Evolutionary conservation across 768 basidiomycete genomes (phyloP).

Genomic region (Lactarius pseudohatsudake): DNA sequence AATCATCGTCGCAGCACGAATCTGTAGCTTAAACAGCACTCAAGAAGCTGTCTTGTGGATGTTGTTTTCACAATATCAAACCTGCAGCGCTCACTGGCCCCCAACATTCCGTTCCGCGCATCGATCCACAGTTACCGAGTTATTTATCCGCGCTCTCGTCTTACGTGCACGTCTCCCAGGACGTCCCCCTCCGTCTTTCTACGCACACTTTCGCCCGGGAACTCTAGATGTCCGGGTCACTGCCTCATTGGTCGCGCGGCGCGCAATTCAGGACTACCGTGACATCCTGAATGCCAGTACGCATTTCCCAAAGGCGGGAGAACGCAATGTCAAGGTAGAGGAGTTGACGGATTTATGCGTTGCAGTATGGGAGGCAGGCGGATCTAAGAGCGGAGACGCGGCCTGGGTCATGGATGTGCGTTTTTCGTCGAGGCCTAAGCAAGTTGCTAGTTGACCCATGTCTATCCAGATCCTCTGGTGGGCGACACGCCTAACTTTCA

Average conservation of each 20-base stretch:
- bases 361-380: slow-evolving; percentile 76
- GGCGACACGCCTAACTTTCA: slow-evolving; percentile 92
- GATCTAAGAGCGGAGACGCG: slow-evolving; percentile 58
- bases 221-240: slow-evolving; percentile 30
- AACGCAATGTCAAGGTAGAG: slow-evolving; percentile 74
- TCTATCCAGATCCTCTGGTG: slow-evolving; percentile 77
- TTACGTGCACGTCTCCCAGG: slow-evolving; percentile 39
- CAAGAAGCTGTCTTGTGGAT: slow-evolving; percentile 55
- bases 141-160: slow-evolving; percentile 75
- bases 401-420: slow-evolving; percentile 83
- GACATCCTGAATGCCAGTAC: slow-evolving; percentile 67
- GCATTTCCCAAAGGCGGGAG: slow-evolving; percentile 77
- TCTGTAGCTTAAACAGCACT: slow-evolving; percentile 38
- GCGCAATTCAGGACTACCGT: slow-evolving; percentile 70
- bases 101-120: slow-evolving; percentile 74
- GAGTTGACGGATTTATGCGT: slow-evolving; percentile 82
- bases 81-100: slow-evolving; percentile 72
- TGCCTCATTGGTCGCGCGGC: slow-evolving; percentile 63
- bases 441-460: neutral
- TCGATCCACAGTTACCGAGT: slow-evolving; percentile 62
- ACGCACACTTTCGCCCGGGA: slow-evolving; percentile 15
- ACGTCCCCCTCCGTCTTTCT: slow-evolving; percentile 8
- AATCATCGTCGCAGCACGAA: slow-evolving; percentile 59
- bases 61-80: slow-evolving; percentile 59
- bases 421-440: slow-evolving; percentile 27